These are phyloP conservation scores for Thermoascus crustaceus DNA, from an alignment of 2,329 filamentous ascomycete genomes.

Conservation along the genomic window DNA sequence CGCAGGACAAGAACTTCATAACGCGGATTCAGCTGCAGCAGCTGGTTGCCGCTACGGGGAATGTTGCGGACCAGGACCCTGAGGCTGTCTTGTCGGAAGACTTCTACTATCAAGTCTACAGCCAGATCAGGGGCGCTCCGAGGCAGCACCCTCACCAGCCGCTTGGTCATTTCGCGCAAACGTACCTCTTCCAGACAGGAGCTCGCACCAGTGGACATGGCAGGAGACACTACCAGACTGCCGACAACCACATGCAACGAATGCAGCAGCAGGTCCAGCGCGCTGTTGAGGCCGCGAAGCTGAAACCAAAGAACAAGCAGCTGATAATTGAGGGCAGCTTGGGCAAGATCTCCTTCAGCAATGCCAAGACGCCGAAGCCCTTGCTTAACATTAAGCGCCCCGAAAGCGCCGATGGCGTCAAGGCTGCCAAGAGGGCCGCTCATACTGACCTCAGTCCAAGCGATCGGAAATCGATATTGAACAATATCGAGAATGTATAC, in stretches of 20 bases:
- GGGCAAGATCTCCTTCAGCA: slow-evolving; percentile 98
- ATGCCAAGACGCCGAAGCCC: slow-evolving; percentile 93
- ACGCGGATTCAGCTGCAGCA: slow-evolving; percentile 96
- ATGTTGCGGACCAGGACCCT: slow-evolving; percentile 67
- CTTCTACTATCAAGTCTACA: slow-evolving; percentile 98
- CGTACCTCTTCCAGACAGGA: slow-evolving; percentile 92
- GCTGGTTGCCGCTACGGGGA: slow-evolving; percentile 84
- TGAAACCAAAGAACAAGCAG: slow-evolving; percentile 95
- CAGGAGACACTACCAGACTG: slow-evolving; percentile 67
- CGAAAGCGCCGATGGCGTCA: slow-evolving; percentile 56
- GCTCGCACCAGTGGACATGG: slow-evolving; percentile 62
- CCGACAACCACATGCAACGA: slow-evolving; percentile 94
- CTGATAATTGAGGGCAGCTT: slow-evolving; percentile 92
- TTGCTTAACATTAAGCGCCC: slow-evolving; percentile 89
- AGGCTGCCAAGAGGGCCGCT: slow-evolving; percentile 39
- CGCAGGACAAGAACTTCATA: slow-evolving; percentile 98
- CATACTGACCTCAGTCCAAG: slow-evolving; percentile 49
- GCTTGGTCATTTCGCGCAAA: slow-evolving; percentile 92
- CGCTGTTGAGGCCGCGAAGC: slow-evolving; percentile 93
- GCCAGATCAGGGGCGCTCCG: slow-evolving; percentile 82
- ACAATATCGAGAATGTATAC: slow-evolving; percentile 85
- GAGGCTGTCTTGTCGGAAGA: slow-evolving; percentile 82
- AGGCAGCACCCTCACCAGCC: slow-evolving; percentile 89
- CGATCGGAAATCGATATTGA: slow-evolving; percentile 74
- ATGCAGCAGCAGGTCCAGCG: slow-evolving; percentile 99